These are phyloP conservation scores for Aechmea fasciata DNA, from an alignment of 176 grass and related monocot genomes.

Conservation along the genomic window DNA sequence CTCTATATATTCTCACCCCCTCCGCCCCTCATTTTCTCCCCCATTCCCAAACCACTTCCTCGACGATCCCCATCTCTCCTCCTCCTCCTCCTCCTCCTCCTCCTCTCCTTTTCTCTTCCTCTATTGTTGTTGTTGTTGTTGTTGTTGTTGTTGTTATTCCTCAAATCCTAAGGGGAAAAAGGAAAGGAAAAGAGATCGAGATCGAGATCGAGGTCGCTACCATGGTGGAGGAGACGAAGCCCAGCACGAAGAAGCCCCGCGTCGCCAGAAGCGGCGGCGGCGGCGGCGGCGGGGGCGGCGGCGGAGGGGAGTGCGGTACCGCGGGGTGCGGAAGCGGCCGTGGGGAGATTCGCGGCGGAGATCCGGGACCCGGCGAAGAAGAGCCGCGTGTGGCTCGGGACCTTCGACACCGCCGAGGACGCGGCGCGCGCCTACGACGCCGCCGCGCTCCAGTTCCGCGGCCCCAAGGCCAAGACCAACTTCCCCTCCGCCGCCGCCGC, in stretches of 20 bases:
- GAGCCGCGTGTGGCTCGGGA: constrained; percentile 89
- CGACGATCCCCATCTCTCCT: background rate
- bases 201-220: too few species aligned
- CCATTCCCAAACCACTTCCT: background rate
- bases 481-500: constrained; percentile 26
- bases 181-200: too few species aligned
- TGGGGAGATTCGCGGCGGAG: constrained; percentile 85
- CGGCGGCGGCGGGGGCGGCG: background rate
- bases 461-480: constrained; percentile 82
- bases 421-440: constrained; percentile 78
- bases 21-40: background rate
- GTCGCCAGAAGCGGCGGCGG: background rate
- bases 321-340: constrained; percentile 46
- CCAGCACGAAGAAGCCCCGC: background rate
- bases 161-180: too few species aligned
- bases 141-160: too few species aligned
- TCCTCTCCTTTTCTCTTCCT: too few species aligned
- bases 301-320: background rate
- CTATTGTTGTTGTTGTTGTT: too few species aligned
- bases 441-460: constrained; percentile 70
- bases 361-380: constrained; percentile 96
- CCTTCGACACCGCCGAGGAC: constrained; percentile 85
- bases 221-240: background rate
- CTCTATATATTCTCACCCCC: background rate
- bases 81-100: too few species aligned